Base-by-base conservation (phyloP, 306 rosid species). In the Pachyrhizus erosus region DNA sequence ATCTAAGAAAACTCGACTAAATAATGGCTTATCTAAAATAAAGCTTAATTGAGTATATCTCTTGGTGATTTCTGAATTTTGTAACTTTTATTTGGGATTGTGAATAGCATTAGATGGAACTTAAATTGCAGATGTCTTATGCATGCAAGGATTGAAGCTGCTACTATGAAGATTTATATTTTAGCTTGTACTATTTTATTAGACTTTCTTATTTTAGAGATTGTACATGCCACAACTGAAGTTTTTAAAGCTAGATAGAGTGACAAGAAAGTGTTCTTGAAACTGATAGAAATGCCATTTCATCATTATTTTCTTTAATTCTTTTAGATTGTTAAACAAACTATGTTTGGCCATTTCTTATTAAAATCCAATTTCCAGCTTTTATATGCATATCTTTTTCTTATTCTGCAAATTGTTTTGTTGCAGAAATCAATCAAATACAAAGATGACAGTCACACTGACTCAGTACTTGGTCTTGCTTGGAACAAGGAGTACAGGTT, bases 401-500 rank as follows among this genome's bases (percentile, higher is more conserved):
- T 81, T 57, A 89, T 80, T 79, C 62, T 55, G 65, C 62, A 45
- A 54, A 31, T 67, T 85, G 51, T 84, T 89, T 24, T 48, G 29
- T 75, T 12, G 39, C 79, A 93, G 99, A 87, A 79, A 82, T 86
- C 88, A 69, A 75, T 79, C 33, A 93, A 89, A 80, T 91, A 90
- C 91, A 93, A 89, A 84, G 92, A 93, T 64, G 93, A 17, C 72
- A 96, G 99, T 80, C 99, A 96, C 91, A 93, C 89, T 18, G 93
- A 87, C 82, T 86, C 99, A 0, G 97, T 96, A 51, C 94, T 96
- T 31, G 97, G 97, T 73, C 99, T 96, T 87, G 97, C 98, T 82
- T 93, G 98, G 98, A 96, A 93, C 90, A 96, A 91, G 89, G 90
- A 88, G 82, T 93, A 82, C 88, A 90, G 91, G 97, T 94, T 76